These are phyloP conservation scores for Trifolium pratense DNA, from an alignment of 306 rosid species.

Conservation along the genomic window DNA sequence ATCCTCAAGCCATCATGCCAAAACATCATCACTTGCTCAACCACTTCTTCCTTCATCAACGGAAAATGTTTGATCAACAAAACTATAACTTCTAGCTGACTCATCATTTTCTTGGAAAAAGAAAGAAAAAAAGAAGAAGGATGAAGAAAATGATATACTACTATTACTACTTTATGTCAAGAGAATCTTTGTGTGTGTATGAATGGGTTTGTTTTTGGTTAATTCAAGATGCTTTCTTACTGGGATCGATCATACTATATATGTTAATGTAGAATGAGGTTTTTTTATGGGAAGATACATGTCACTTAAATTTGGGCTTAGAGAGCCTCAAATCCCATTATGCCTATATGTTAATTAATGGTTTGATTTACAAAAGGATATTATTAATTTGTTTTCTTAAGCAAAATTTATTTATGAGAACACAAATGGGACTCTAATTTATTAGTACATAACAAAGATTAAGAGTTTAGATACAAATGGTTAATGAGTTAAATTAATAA, in stretches of 20 bases:
- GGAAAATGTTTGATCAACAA: conserved; percentile 68
- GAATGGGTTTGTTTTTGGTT: conserved; percentile 40
- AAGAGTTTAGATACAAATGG: neutral
- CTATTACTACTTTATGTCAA: conserved; percentile 55
- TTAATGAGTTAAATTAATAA: no score
- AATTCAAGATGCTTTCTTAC: conserved; percentile 53
- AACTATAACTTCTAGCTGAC: conserved; percentile 38
- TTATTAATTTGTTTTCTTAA: neutral
- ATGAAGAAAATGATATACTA: conserved; percentile 19
- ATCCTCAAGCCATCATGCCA: conserved; percentile 53
- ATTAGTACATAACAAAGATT: no score
- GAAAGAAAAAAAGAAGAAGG: neutral
- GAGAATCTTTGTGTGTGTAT: conserved; percentile 53
- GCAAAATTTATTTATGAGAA: neutral
- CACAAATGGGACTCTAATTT: neutral
- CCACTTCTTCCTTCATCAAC: conserved; percentile 87
- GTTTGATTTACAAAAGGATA: conserved; percentile 53
- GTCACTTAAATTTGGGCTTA: conserved; percentile 50
- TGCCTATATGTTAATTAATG: conserved; percentile 64
- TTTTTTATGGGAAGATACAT: conserved; percentile 53
- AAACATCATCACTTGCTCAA: conserved; percentile 67
- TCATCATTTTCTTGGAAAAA: conserved; percentile 20
- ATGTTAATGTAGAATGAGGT: conserved; percentile 34
- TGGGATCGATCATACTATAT: conserved; percentile 36
- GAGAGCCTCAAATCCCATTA: conserved; percentile 48